Percentiles rank a stretch among this genome's conserved stretches.
phyloP scores from a whole-genome alignment of 768 basidiomycete genomes.

The Termitomyces sp. region DNA sequence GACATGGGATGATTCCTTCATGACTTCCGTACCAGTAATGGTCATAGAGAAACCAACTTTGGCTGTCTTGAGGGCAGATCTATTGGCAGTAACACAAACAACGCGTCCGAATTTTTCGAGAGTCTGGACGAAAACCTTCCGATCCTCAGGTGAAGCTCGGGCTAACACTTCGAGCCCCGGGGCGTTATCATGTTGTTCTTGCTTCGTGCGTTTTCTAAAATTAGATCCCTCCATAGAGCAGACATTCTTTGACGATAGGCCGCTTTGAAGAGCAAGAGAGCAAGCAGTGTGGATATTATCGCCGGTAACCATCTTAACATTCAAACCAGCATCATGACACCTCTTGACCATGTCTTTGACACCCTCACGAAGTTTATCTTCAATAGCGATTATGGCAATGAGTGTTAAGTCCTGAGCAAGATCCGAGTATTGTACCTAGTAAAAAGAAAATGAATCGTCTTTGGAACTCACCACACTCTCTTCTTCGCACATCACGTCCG shows the following conservation, averaged over 20 bases:
- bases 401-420: constrained; percentile 74
- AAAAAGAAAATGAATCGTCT: constrained; percentile 14
- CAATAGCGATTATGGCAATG: constrained; percentile 90
- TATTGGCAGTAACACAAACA: constrained; percentile 96
- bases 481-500: constrained; percentile 11
- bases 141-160: constrained; percentile 95
- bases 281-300: constrained; percentile 93
- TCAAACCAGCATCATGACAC: constrained; percentile 85
- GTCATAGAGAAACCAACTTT: constrained; percentile 98
- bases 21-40: constrained; percentile 94
- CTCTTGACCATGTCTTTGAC: constrained; percentile 74
- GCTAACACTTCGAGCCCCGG: constrained; percentile 95
- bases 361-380: constrained; percentile 91
- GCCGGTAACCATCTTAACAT: constrained; percentile 97
- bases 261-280: constrained; percentile 95
- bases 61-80: constrained; percentile 91
- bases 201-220: constrained; percentile 46
- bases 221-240: constrained; percentile 79
- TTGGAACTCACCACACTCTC: constrained; percentile 24
- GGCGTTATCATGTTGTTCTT: constrained; percentile 38
- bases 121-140: constrained; percentile 87
- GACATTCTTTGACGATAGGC: constrained; percentile 64
- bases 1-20: constrained; percentile 98
- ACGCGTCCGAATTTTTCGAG: constrained; percentile 87
- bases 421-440: constrained; percentile 61